phyloP scores from a whole-genome alignment of 306 rosid genomes.

The Hylodesmum podocarpum region DNA sequence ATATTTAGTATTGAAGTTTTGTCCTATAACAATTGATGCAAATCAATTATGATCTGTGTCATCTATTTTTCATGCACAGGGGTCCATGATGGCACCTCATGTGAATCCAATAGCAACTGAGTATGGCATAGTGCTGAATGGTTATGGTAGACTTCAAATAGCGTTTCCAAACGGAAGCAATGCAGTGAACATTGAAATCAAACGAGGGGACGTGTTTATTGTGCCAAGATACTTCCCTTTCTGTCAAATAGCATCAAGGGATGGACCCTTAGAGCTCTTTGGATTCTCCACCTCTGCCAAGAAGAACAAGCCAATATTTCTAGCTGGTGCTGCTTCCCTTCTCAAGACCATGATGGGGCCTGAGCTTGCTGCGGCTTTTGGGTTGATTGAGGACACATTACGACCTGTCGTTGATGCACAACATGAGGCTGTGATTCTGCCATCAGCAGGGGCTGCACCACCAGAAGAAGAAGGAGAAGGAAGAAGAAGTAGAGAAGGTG shows the following conservation, averaged over 20 bases:
- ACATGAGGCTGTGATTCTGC: slow-evolving; percentile 5
- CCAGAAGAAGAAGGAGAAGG: background rate
- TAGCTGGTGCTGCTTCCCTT: slow-evolving; percentile 65
- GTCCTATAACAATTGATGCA: background rate
- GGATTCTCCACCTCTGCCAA: slow-evolving; percentile 81
- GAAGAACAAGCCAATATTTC: slow-evolving; percentile 64
- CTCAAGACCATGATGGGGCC: slow-evolving; percentile 53
- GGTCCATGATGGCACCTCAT: slow-evolving; percentile 93
- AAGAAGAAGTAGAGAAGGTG: background rate
- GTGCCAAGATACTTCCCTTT: slow-evolving; percentile 72
- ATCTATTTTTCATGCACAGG: slow-evolving; percentile 39
- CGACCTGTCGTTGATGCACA: background rate
- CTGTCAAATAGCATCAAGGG: slow-evolving; percentile 82
- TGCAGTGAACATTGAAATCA: slow-evolving; percentile 51
- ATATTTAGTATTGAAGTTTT: background rate
- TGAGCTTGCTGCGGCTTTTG: slow-evolving; percentile 70
- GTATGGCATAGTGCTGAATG: slow-evolving; percentile 55
- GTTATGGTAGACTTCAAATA: slow-evolving; percentile 56
- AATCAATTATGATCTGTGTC: background rate
- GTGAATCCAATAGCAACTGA: slow-evolving; percentile 75
- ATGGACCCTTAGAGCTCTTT: slow-evolving; percentile 68
- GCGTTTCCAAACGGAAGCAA: slow-evolving; percentile 71
- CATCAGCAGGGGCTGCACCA: slow-evolving; percentile 33
- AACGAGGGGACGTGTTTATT: slow-evolving; percentile 74
- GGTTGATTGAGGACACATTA: slow-evolving; percentile 46